Percentiles rank a stretch among this genome's conserved stretches.
phyloP scores from a whole-genome alignment of 345 rosid genomes.

The Durio zibethinus region DNA sequence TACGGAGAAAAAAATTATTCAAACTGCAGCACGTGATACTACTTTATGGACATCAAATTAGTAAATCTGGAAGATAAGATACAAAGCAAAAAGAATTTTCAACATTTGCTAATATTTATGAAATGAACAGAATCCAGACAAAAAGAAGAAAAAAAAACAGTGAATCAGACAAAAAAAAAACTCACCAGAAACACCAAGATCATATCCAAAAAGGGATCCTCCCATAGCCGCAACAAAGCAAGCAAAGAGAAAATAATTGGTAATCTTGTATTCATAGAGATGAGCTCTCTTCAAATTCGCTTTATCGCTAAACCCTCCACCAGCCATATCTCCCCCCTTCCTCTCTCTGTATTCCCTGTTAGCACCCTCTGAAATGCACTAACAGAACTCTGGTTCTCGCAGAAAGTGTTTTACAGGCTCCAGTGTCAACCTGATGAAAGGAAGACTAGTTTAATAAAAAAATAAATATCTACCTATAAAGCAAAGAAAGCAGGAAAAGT shows the following conservation, averaged over 20 bases:
- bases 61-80: neutral
- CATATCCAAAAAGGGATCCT: constrained; percentile 80
- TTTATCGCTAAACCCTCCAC: constrained; percentile 46
- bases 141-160: neutral
- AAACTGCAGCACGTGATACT: neutral
- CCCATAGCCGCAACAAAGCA: constrained; percentile 63
- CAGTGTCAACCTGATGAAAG: neutral
- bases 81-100: neutral
- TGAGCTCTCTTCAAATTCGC: constrained; percentile 56
- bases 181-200: constrained; percentile 83
- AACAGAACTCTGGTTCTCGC: neutral
- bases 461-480: neutral
- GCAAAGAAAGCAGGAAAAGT: no score
- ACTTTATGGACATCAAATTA: neutral
- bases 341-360: neutral
- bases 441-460: no score
- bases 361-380: neutral
- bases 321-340: constrained; percentile 44
- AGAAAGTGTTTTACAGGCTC: neutral
- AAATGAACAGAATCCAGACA: neutral
- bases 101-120: neutral
- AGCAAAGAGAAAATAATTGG: constrained; percentile 57
- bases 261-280: constrained; percentile 59
- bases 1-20: neutral
- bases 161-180: neutral